Conservation (phyloP, 306 rosid species). For the cucumber (Cucumis sativus) region DNA sequence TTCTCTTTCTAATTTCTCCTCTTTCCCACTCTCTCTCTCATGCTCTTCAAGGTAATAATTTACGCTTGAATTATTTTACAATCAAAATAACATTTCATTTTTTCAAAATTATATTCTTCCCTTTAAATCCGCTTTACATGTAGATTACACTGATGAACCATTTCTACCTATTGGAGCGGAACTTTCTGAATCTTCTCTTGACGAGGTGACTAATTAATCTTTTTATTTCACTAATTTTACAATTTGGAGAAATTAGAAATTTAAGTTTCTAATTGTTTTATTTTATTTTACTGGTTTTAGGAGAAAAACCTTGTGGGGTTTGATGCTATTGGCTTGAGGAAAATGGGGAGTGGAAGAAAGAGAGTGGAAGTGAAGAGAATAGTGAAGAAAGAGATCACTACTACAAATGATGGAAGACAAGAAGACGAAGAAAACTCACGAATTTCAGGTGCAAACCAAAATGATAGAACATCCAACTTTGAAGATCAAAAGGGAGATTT, state of each 20-base stretch:
- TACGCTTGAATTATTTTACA: background rate
- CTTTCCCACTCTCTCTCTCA: background rate
- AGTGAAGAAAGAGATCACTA: background rate
- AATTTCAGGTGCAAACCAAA: constrained; percentile 15
- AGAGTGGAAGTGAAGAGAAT: background rate
- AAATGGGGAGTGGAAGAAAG: constrained; percentile 6
- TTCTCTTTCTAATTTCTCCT: constrained; percentile 6
- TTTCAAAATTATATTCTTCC: background rate
- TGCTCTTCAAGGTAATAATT: constrained; percentile 3
- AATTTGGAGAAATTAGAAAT: too few species aligned
- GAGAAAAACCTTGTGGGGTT: background rate
- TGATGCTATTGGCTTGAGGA: background rate
- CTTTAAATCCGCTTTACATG: background rate
- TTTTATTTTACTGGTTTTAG: background rate
- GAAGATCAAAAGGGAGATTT: constrained; percentile 12
- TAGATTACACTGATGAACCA: background rate
- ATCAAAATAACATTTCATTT: background rate
- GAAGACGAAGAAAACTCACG: background rate
- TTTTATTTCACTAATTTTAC: background rate
- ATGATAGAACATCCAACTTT: constrained; percentile 7
- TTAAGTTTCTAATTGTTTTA: background rate
- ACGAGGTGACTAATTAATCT: background rate
- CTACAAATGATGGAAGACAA: background rate
- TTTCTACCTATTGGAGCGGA: background rate
- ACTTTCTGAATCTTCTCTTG: background rate